phyloP scores from a whole-genome alignment of 2,329 filamentous ascomycete genomes.

The Sarocladium kiliense region DNA sequence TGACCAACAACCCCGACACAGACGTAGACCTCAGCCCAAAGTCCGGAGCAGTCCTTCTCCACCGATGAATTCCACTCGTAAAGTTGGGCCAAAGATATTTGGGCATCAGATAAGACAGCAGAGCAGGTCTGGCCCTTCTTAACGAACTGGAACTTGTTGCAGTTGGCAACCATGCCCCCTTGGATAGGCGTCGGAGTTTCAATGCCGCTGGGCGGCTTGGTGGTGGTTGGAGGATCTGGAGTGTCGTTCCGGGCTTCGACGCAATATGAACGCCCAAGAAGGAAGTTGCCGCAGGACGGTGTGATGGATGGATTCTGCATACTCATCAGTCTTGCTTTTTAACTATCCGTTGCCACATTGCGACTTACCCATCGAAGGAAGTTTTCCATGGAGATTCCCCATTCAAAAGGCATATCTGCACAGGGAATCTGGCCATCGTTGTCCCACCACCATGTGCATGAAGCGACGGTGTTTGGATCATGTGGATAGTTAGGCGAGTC shows the following conservation, averaged over 20 bases:
- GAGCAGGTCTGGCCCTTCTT: conserved; percentile 11
- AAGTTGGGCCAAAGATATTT: background rate
- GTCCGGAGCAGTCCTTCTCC: background rate
- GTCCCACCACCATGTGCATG: conserved; percentile 9
- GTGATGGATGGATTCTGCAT: conserved; percentile 8
- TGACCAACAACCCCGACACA: conserved; percentile 8
- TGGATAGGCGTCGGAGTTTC: conserved; percentile 15
- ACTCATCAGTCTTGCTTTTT: too few relatives aligned
- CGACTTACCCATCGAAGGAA: conserved; percentile 9
- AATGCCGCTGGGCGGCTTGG: conserved; percentile 12
- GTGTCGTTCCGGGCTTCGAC: background rate
- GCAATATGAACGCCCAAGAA: conserved; percentile 5
- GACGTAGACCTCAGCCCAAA: conserved; percentile 10
- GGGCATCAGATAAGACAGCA: background rate
- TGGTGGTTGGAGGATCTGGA: background rate
- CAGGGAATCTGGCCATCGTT: background rate
- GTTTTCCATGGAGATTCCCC: background rate
- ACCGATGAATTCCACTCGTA: conserved; percentile 9
- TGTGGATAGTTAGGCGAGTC: background rate
- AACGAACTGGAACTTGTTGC: conserved; percentile 15
- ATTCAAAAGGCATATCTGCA: background rate
- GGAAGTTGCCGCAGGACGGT: conserved; percentile 2
- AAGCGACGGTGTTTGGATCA: background rate
- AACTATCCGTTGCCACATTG: too few relatives aligned
- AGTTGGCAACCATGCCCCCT: conserved; percentile 15